Conservation (phyloP, 2,329 filamentous ascomycete species). For the Colletotrichum scovillei region DNA sequence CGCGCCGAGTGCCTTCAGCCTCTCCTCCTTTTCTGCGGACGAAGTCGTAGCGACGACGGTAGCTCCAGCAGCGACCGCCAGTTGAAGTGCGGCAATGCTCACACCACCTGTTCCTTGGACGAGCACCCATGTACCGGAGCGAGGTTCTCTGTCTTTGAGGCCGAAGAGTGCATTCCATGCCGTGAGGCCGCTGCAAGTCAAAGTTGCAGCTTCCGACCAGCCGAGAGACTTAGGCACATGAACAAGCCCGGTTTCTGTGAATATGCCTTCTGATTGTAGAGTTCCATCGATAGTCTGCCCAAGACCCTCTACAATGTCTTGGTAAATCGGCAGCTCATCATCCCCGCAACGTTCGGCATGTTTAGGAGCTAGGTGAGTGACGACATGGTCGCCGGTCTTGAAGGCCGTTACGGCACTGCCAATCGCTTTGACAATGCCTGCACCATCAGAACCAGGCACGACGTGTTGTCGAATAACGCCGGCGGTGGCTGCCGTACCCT, state of each 20-base stretch:
- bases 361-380: constrained; percentile 55
- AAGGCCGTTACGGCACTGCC: constrained; percentile 59
- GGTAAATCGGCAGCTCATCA: not conserved
- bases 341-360: constrained; percentile 32
- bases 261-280: constrained; percentile 67
- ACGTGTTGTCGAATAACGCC: constrained; percentile 41
- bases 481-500: constrained; percentile 33
- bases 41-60: constrained; percentile 70
- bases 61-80: constrained; percentile 61
- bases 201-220: constrained; percentile 51
- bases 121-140: constrained; percentile 47
- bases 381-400: constrained; percentile 67
- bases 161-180: constrained; percentile 65
- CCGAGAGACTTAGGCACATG: constrained; percentile 57
- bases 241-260: constrained; percentile 68
- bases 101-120: constrained; percentile 55
- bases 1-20: constrained; percentile 66
- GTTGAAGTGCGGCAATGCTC: constrained; percentile 49
- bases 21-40: constrained; percentile 63
- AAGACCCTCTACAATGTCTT: constrained; percentile 36
- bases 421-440: constrained; percentile 58
- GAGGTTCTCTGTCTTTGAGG: constrained; percentile 52
- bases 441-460: constrained; percentile 51
- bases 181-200: constrained; percentile 62
- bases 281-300: constrained; percentile 60